Conservation (phyloP, 805 yeast species). For the Candida wancherniae region DNA sequence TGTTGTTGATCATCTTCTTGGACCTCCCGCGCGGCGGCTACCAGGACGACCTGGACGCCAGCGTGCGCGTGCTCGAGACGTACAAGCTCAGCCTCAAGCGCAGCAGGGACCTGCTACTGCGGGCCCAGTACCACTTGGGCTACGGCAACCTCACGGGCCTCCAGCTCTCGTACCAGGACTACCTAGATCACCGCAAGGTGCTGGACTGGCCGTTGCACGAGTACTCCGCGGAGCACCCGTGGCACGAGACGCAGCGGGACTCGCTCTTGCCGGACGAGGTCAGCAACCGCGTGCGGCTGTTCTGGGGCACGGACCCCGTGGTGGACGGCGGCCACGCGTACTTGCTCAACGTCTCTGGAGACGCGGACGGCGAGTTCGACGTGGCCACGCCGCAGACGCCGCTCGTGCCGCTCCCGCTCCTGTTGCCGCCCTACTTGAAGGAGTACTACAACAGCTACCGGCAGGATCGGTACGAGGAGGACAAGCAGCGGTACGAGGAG, state of each 20-base stretch:
- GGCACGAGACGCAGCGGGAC: conserved; percentile 44
- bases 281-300: conserved; percentile 39
- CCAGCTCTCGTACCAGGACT: conserved; percentile 59
- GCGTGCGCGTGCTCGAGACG: conserved; percentile 21
- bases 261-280: conserved; percentile 60
- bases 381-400: conserved; percentile 13
- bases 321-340: conserved; percentile 19
- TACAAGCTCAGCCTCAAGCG: conserved; percentile 22
- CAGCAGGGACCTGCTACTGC: conserved; percentile 23
- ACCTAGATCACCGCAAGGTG: conserved; percentile 37
- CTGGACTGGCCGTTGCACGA: conserved; percentile 57
- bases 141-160: conserved; percentile 75
- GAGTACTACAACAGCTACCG: conserved; percentile 25
- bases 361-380: conserved; percentile 40
- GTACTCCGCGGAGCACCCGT: conserved; percentile 37
- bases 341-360: conserved; percentile 45
- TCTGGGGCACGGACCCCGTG: conserved; percentile 44
- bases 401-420: conserved; percentile 16
- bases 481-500: conserved; percentile 23
- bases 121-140: conserved; percentile 45
- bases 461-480: conserved; percentile 22
- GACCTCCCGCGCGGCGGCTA: conserved; percentile 27
- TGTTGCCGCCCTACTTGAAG: conserved; percentile 27
- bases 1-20: conserved; percentile 32
- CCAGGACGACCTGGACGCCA: conserved; percentile 24